Percentiles rank a stretch among this genome's conserved stretches.
Evolutionary conservation across 352 stramenopile genomes (phyloP).

Genomic region (Phytopythium ostracodes): DNA sequence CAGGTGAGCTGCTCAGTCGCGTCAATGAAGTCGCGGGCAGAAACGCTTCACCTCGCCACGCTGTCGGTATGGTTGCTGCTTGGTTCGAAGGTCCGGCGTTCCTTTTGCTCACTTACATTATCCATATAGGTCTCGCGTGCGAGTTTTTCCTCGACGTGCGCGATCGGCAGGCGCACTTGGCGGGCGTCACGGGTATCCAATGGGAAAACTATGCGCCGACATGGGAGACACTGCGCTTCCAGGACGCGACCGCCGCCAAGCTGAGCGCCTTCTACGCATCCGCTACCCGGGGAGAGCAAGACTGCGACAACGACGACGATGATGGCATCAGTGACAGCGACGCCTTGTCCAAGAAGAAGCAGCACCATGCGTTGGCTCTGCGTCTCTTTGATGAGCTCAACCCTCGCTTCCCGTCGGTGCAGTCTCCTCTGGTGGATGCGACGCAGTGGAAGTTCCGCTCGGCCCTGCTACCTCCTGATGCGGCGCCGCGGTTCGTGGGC

Average conservation of each 20-base stretch:
- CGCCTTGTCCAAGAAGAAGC: not conserved
- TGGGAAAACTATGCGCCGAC: conserved; percentile 33
- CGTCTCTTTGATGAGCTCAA: conserved; percentile 48
- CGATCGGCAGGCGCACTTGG: conserved; percentile 35
- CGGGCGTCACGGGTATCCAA: conserved; percentile 37
- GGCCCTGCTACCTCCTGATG: conserved; percentile 36
- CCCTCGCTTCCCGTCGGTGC: conserved; percentile 58
- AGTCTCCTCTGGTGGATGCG: conserved; percentile 30
- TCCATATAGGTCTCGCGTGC: too few species aligned
- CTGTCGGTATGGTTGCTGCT: too few species aligned
- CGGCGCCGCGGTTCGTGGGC: conserved; percentile 47
- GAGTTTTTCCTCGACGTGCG: conserved; percentile 51
- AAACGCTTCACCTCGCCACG: not conserved
- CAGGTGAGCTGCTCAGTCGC: conserved; percentile 47
- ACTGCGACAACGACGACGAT: not conserved
- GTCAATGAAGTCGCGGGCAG: conserved; percentile 27
- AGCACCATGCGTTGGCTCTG: conserved; percentile 1
- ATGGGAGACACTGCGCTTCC: conserved; percentile 30
- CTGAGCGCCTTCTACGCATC: conserved; percentile 23
- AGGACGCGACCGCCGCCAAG: conserved; percentile 35
- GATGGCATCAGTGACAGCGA: not conserved
- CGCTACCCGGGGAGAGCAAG: not conserved
- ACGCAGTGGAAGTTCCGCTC: conserved; percentile 56
- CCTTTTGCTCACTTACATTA: too few species aligned
- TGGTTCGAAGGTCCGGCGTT: too few species aligned